Evolutionary conservation across 768 basidiomycete genomes (phyloP).

Genomic region (Tulasnella sp.): DNA sequence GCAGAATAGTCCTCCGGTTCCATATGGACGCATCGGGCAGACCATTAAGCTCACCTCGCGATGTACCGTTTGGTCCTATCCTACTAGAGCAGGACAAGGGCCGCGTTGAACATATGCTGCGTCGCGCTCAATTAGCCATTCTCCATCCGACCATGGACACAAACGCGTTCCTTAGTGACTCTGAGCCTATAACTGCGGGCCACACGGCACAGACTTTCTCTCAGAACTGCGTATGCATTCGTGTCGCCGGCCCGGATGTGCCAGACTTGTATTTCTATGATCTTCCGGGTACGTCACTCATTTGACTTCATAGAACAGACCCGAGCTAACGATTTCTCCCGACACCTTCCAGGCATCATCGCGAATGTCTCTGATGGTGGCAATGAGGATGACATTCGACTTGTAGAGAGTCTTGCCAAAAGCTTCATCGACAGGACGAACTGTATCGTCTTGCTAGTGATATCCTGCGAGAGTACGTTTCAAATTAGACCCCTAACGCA

Average conservation of each 20-base stretch:
- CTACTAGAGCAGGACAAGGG: conserved; percentile 22
- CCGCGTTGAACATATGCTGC: conserved; percentile 41
- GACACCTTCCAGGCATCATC: conserved; percentile 13
- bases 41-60: conserved; percentile 9
- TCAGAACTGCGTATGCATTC: conserved; percentile 38
- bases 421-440: conserved; percentile 7
- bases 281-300: conserved; percentile 24
- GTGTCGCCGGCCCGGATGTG: conserved; percentile 36
- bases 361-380: conserved; percentile 14
- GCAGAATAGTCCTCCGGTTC: conserved; percentile 27
- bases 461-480: conserved; percentile 17
- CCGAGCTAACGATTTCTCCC: no score
- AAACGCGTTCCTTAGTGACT: background rate
- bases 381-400: conserved; percentile 12
- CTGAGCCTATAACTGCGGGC: background rate
- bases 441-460: conserved; percentile 14
- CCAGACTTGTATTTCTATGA: conserved; percentile 25
- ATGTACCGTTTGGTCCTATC: conserved; percentile 16
- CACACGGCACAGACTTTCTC: conserved; percentile 30
- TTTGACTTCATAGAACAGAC: no score
- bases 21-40: conserved; percentile 21
- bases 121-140: conserved; percentile 49
- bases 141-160: conserved; percentile 24
- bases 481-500: no score
- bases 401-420: conserved; percentile 12